Conservation (phyloP, 768 basidiomycete genomes). For the Hericium alpestre region DNA sequence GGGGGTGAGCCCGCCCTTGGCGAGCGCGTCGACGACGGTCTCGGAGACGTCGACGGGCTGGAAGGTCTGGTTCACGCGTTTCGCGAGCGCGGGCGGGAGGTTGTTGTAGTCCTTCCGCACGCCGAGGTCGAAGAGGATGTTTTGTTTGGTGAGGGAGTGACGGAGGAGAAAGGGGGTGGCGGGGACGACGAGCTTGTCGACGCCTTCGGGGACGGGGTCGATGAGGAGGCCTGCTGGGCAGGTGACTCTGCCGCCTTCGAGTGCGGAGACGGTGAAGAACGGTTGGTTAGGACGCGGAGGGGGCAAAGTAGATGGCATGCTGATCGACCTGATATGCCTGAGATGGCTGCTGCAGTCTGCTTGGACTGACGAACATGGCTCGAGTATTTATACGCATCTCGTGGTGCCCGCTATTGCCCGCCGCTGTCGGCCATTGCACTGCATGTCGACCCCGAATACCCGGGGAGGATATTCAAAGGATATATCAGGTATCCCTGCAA, state of each 20-base stretch:
- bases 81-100: constrained; percentile 1
- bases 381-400: too few relatives aligned
- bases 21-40: constrained; percentile 3
- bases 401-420: too few relatives aligned
- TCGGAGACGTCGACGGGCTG: neutral
- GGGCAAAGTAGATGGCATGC: neutral
- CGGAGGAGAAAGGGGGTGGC: constrained; percentile 7
- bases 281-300: constrained; percentile 3
- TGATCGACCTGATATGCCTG: neutral
- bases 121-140: constrained; percentile 10
- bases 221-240: constrained; percentile 13
- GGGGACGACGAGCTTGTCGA: neutral
- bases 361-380: too few relatives aligned
- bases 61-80: neutral
- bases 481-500: too few relatives aligned
- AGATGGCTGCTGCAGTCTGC: too few relatives aligned
- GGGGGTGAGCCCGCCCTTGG: constrained; percentile 6
- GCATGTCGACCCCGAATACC: too few relatives aligned
- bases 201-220: constrained; percentile 1
- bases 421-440: too few relatives aligned
- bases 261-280: constrained; percentile 8
- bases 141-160: constrained; percentile 4
- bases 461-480: too few relatives aligned
- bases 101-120: constrained; percentile 4
- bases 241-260: constrained; percentile 8